Evolutionary conservation across 2,329 filamentous ascomycete species (phyloP), one percentile per base, ranked within the genome.

Genomic region (Waltergamsia citrina): DNA sequence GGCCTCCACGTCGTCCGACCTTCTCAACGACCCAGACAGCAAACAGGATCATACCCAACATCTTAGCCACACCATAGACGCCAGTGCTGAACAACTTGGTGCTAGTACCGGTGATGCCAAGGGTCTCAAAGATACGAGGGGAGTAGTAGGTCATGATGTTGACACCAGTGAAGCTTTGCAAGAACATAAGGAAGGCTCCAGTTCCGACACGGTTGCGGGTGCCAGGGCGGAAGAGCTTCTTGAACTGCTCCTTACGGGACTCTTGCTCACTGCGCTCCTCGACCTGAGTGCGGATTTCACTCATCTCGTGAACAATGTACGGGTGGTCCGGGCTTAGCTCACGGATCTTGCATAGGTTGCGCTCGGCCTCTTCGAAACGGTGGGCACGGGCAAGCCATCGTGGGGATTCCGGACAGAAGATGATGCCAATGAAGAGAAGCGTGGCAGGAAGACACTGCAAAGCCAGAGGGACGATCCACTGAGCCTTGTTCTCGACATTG

Each of bases 361-460:
- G 17, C 29, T 37, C 27, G 22, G 37, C 49, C 32, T 66, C 58
- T 32, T 75, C 71, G 65, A 67, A 73, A 35, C 63, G 59, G 44
- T 75, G 70, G 42, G 66, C 56, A 41, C 67, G 66, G 20, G 70
- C 71, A 4, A 76, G 60, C 62, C 64, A 74, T 28, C 72, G 65
- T 16, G 71, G 71, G 3, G 69, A 74, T 45, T 76, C 71, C 35
- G 68, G 65, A 55, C 68, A 72, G 37, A 74, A 54, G 8, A 66
- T 49, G 57, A 75, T 75, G 43, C 63, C 64, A 30, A 53, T 37
- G 35, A 70, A 56, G 20, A 77, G 62, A 32, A 72, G 54, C 10
- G 68, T 48, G 4, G 70, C 68, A 2, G 71, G 71, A 7, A 75
- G 55, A 29, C 60, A 63, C 49, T 76, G 71, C 48, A 73, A 59